Base-by-base conservation (phyloP, 441 rosid genomes). In the Syzygium syzygioides region DNA sequence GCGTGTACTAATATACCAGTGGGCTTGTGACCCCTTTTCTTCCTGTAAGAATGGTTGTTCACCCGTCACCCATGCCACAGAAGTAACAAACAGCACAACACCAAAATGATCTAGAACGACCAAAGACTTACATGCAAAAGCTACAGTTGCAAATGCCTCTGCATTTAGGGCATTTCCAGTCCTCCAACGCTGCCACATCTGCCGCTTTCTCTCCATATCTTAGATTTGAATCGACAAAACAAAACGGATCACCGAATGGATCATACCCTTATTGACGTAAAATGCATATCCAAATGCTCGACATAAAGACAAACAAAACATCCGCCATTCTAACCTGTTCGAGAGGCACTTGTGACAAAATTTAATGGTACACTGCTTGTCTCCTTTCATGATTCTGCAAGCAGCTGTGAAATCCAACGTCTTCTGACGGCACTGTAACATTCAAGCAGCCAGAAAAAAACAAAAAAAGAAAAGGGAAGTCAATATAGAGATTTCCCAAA, bases 131-230 rank as follows among this genome's bases (percentile, higher is more conserved):
- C 99, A 92, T 97, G 95, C 99, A 97, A 20, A 91, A 85, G 92
- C 98, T 97, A 91, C 99, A 96, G 86, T 96, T 96, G 94, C 98
- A 97, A 86, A 93, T 94, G 87, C 93, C 98, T 84, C 94, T 94
- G 89, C 99, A 97, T 92, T 94, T 95, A n/a, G 99, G 99, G 87
- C 99, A 97, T 19, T 86, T 89, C 99, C 99, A 97, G 64, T 92
- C 93, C 89, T 71, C 91, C 83, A 92, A 59, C 62, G 71, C 56
- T 4, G 92, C 89, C 59, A 94, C 97, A 55, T 94, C 96, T 86
- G 95, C 98, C 14, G 95, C 98, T 25, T 92, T 92, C 92, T 97
- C 98, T 86, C 97, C 99, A 85, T 97, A 96, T 87, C 99, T 71
- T 96, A 91, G 28, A 84, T 41, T 87, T 53, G 90, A 71, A 53